A percentile compares a stretch with the other conserved stretches of the same genome.
Evolutionary conservation across 371 early-diverging fungal genomes (phyloP).

Genomic region (Saksenaea vasiformis): DNA sequence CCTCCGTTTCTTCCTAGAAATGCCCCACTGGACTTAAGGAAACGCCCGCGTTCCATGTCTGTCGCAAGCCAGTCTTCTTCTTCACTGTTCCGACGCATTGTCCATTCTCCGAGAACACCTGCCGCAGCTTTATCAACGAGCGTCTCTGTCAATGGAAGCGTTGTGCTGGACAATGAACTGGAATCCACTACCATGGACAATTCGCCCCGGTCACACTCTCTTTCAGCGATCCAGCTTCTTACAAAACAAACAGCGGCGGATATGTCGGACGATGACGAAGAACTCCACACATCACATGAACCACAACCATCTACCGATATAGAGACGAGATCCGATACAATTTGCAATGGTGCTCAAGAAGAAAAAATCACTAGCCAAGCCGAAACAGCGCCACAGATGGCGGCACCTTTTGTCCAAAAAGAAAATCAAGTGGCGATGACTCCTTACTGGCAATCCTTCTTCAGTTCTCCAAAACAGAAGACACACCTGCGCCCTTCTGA

Average conservation of each 20-base stretch:
- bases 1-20: background rate
- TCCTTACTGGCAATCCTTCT: conserved; percentile 19
- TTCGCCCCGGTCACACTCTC: background rate
- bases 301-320: background rate
- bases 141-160: background rate
- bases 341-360: background rate
- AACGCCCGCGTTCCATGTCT: conserved; percentile 14
- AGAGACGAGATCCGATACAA: background rate
- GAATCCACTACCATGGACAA: background rate
- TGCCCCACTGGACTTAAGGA: background rate
- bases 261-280: background rate
- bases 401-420: background rate
- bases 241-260: background rate
- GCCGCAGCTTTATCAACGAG: background rate
- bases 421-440: background rate
- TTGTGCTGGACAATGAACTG: background rate
- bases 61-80: conserved; percentile 12
- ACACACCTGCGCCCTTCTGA: background rate
- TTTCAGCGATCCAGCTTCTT: background rate
- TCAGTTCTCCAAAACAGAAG: background rate
- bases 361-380: background rate
- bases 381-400: background rate
- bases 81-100: conserved; percentile 11
- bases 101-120: background rate
- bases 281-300: background rate